Percentiles rank a stretch among this genome's conserved stretches.
Evolutionary conservation across 2,329 filamentous ascomycete species (phyloP).

Genomic region (Juglanconis sp.): DNA sequence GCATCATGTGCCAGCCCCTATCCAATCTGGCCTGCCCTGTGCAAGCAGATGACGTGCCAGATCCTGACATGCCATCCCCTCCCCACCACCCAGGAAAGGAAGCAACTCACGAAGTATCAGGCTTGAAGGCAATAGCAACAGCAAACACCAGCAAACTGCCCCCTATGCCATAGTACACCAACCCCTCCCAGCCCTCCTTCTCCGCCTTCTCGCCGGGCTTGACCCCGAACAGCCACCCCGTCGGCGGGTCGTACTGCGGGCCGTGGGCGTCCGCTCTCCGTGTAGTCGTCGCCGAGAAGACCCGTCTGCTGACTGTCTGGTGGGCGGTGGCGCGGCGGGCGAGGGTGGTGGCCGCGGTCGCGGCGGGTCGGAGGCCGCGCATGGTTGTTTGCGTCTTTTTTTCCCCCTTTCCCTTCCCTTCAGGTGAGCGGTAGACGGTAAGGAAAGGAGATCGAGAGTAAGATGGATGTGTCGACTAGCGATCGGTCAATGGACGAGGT

Average conservation of each 20-base stretch:
- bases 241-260: slow-evolving; percentile 82
- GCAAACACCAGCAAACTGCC: slow-evolving; percentile 70
- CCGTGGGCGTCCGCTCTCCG: slow-evolving; percentile 50
- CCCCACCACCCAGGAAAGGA: slow-evolving; percentile 1
- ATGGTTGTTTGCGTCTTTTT: neutral
- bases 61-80: too few species aligned
- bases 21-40: neutral
- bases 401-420: neutral
- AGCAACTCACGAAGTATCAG: slow-evolving; percentile 88
- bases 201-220: slow-evolving; percentile 94
- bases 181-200: slow-evolving; percentile 92
- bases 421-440: neutral
- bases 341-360: slow-evolving; percentile 9
- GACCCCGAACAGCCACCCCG: slow-evolving; percentile 89
- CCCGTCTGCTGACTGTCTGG: neutral
- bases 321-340: neutral
- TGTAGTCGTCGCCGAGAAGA: slow-evolving; percentile 26
- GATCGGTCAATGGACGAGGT: neutral
- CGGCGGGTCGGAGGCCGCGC: slow-evolving; percentile 13
- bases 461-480: too few species aligned
- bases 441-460: neutral
- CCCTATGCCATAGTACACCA: slow-evolving; percentile 82
- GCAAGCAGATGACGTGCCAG: too few species aligned
- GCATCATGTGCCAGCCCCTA: too few species aligned
- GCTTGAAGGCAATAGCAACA: slow-evolving; percentile 91